Conservation (phyloP, 768 basidiomycete genomes). For the Lentinula raphanica region DNA sequence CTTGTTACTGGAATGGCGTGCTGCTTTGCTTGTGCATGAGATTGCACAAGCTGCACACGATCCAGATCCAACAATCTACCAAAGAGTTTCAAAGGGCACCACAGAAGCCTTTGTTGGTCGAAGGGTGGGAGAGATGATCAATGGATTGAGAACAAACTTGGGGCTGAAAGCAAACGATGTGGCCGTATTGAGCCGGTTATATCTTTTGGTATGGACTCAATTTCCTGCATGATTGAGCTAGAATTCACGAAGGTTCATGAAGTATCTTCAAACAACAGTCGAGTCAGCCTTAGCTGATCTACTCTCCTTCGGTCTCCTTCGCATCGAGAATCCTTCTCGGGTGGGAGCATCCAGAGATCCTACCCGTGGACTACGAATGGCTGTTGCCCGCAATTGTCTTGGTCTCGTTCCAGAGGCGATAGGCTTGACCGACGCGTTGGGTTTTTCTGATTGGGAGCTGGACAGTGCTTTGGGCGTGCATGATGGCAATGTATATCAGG, state of each 20-base stretch:
- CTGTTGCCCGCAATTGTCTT: slow-evolving; percentile 43
- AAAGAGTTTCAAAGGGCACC: slow-evolving; percentile 56
- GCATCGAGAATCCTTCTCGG: background rate
- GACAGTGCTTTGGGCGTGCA: slow-evolving; percentile 63
- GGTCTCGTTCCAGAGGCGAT: slow-evolving; percentile 59
- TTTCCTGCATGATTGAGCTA: background rate
- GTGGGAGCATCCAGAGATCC: slow-evolving; percentile 30
- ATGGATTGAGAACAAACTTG: slow-evolving; percentile 16
- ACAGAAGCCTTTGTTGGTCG: slow-evolving; percentile 65
- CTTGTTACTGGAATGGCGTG: slow-evolving; percentile 58
- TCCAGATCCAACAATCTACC: slow-evolving; percentile 52
- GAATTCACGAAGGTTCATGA: background rate
- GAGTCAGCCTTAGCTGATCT: slow-evolving; percentile 55
- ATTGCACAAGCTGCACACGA: slow-evolving; percentile 29
- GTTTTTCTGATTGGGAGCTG: slow-evolving; percentile 70
- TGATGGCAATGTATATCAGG: slow-evolving; percentile 63
- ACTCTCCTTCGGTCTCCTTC: slow-evolving; percentile 49
- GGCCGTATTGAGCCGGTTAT: slow-evolving; percentile 30
- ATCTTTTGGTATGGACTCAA: slow-evolving; percentile 34
- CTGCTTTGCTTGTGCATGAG: slow-evolving; percentile 52
- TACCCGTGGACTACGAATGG: slow-evolving; percentile 42
- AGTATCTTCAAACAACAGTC: slow-evolving; percentile 59
- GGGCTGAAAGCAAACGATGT: slow-evolving; percentile 20
- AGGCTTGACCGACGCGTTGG: slow-evolving; percentile 68
- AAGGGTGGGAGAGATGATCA: slow-evolving; percentile 46